Base-by-base conservation (phyloP, 179 eudicot genomes). In the Sideroxylon spinosum region DNA sequence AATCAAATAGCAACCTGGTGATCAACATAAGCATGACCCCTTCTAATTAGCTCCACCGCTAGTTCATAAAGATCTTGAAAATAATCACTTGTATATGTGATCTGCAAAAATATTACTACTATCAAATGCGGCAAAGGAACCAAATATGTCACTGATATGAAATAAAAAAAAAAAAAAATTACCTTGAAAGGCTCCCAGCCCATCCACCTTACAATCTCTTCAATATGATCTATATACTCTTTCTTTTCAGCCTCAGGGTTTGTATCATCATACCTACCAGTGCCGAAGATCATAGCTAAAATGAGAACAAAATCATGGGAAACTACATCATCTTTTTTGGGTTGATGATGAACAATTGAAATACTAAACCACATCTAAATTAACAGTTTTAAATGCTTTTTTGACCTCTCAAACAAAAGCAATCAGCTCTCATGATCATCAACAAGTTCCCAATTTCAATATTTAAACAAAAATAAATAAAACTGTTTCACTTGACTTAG, bases 121-220 rank as follows among this genome's bases (percentile, higher is more conserved):
- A 69, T 81, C 55, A 78, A 65, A 69, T 12, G 23, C 20, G 25
- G 50, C 48, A 9, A 4, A 16, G 6, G 49, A 57, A 50, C 25
- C 67, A 8, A 61, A 56, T 8, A 46, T 26, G 16, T 3, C 0
- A 10, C 0, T 32, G 22, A 66, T 56, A 17, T 9, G 12, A 10
- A 59, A 13, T 6, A 25, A 32, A n/a, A 81, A 44, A 59, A 13
- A 9, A 25, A 32, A n/a, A 81, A 44, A 46, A 23, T 75, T 87
- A 95, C 98, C 95, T 95, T 90, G 85, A 83, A 86, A 72, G 98
- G 98, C 76, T 89, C 83, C 98, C 98, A 95, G 25, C 98, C 98
- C 97, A 95, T 91, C 98, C 98, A 95, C 68, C 82, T 74, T 46
- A 95, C 97, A 82, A 93, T 93, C 80, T 95, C 98, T 85, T 95